Conservation (phyloP, 2,329 filamentous ascomycete species). For the Stemphylium lycopersici region DNA sequence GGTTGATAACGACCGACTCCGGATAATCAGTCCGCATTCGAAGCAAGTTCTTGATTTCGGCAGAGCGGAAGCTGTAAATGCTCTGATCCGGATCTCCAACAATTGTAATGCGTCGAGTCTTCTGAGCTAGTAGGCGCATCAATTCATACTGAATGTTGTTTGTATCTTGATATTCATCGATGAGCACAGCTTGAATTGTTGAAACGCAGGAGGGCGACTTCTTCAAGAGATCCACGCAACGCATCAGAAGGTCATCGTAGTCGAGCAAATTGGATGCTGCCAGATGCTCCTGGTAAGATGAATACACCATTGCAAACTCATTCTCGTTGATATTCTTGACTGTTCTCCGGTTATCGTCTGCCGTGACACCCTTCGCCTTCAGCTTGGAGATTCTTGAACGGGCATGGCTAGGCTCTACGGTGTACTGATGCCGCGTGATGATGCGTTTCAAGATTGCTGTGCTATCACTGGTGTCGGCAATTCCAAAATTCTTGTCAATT, state of each 20-base stretch:
- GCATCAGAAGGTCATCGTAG: slow-evolving; percentile 89
- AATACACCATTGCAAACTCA: slow-evolving; percentile 71
- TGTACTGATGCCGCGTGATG: slow-evolving; percentile 73
- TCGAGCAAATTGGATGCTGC: slow-evolving; percentile 81
- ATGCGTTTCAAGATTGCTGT: slow-evolving; percentile 81
- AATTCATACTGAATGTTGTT: slow-evolving; percentile 94
- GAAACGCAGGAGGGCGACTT: slow-evolving; percentile 79
- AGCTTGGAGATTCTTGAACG: slow-evolving; percentile 73
- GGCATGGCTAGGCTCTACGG: slow-evolving; percentile 72
- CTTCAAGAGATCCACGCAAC: slow-evolving; percentile 79
- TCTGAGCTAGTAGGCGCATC: slow-evolving; percentile 84
- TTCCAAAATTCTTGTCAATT: slow-evolving; percentile 81
- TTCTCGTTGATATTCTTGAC: slow-evolving; percentile 60
- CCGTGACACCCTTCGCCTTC: slow-evolving; percentile 62
- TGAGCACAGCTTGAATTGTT: slow-evolving; percentile 88
- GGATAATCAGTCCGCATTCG: slow-evolving; percentile 79
- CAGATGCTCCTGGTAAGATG: slow-evolving; percentile 79
- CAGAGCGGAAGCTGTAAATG: slow-evolving; percentile 94
- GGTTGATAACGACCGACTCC: slow-evolving; percentile 77
- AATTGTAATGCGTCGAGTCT: slow-evolving; percentile 79
- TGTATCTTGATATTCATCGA: slow-evolving; percentile 98
- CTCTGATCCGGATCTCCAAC: slow-evolving; percentile 98
- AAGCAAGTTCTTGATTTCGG: slow-evolving; percentile 86
- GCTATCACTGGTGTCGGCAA: slow-evolving; percentile 84
- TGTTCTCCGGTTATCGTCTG: slow-evolving; percentile 51